Evolutionary conservation across 139 green algal genomes (phyloP), one percentile per base, ranked within the genome.

Genomic region (Volvox reticuliferus): DNA sequence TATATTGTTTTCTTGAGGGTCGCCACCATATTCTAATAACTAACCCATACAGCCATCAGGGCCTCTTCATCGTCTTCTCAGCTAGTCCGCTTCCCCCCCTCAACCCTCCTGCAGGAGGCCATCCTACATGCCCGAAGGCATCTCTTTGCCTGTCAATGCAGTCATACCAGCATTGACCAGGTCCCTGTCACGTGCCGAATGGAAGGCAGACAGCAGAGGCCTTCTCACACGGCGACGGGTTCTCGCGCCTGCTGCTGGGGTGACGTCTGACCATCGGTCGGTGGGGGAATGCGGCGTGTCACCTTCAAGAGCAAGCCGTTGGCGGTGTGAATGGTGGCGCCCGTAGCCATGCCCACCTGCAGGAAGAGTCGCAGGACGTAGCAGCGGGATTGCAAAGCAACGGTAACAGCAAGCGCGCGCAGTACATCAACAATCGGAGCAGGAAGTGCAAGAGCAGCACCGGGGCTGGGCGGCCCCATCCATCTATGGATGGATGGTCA

Each of bases 281-380:
- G 67, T 36, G 62, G 33, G 12, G 65, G 65, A 6, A 16, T 76
- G 30, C 91, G 89, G 0, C 80, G 78, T 2, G 67, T 93, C n/a
- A 96, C 81, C 5, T 26, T 32, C 92, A 96, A 92, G 73, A 92
- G 82, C 69, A 99, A 90, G 12, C 98, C 98, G 65, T 98, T 97
- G 17, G 96, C 97, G 33, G 98, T 99, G 95, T 99, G 98, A 87
- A 99, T 99, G 37, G 98, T 99, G 50, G 98, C 98, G 1, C 98
- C 98, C 6, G 97, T 99, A 5, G 96, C 95, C 97, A 99, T 98
- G 21, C 97, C 96, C 78, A 99, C 95, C 91, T 96, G 86, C 20
- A 9, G 35, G 16, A 44, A 75, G 22, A 37, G 33, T 36, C 3
- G 21, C 28, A 22, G 20, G 33, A 12, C 0, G 16, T 6, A 75